phyloP scores from a whole-genome alignment of 345 rosid species.

The Bretschneidera sinensis region DNA sequence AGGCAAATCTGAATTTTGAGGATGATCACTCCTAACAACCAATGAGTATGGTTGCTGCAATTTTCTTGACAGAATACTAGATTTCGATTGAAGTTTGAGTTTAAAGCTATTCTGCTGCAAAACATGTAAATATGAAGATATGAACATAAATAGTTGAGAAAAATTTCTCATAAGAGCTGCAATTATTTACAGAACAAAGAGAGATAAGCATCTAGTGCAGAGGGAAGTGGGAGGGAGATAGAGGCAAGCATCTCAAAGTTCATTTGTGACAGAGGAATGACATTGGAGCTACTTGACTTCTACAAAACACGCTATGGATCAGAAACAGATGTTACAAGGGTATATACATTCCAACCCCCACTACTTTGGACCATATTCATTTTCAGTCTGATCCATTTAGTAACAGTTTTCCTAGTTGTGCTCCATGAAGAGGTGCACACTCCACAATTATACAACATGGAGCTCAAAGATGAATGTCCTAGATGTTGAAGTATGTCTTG shows the following conservation, averaged over 20 bases:
- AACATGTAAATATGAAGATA: not conserved
- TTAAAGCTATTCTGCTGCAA: conserved; percentile 38
- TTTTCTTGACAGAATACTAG: conserved; percentile 29
- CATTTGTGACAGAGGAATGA: not conserved
- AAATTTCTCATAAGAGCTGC: conserved; percentile 1
- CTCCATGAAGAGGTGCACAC: no score
- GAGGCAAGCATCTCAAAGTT: not conserved
- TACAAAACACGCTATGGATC: not conserved
- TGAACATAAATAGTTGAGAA: not conserved
- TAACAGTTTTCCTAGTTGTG: no score
- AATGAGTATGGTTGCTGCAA: conserved; percentile 22
- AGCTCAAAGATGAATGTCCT: no score
- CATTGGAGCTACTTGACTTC: not conserved
- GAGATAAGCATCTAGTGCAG: not conserved
- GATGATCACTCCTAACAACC: conserved; percentile 46
- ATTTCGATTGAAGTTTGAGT: conserved; percentile 26
- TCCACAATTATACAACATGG: no score
- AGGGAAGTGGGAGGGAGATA: not conserved
- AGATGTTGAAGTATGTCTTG: no score
- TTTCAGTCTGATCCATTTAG: no score
- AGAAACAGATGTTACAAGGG: not conserved
- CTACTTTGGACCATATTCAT: no score
- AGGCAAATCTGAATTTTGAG: conserved; percentile 90
- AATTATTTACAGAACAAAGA: not conserved
- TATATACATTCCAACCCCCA: no score